A percentile compares a stretch with the other conserved stretches of the same genome.
Conservation (phyloP, 2,329 filamentous ascomycete genomes). For the Neophaeococcomyces mojaviensis region DNA sequence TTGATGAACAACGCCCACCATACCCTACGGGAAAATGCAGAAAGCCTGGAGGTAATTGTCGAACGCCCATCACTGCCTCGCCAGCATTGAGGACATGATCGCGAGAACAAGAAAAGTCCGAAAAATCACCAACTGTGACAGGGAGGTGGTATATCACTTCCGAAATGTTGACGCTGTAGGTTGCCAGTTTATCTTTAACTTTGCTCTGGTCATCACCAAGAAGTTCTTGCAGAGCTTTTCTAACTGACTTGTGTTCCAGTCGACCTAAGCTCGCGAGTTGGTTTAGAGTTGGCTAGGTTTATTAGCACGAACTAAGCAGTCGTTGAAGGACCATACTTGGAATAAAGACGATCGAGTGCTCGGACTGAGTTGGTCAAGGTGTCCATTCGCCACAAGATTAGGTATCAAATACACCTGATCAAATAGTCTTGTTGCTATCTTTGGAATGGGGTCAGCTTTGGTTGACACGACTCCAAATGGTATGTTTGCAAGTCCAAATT, state of each 20-base stretch:
- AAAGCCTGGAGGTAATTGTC: conserved; percentile 9
- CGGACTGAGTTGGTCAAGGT: conserved; percentile 24
- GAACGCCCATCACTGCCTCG: neutral
- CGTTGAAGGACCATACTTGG: conserved; percentile 8
- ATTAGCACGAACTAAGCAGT: neutral
- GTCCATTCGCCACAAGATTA: conserved; percentile 30
- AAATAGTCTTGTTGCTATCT: conserved; percentile 45
- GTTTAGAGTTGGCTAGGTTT: conserved; percentile 37
- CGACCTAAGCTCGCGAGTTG: conserved; percentile 42
- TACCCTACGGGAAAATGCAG: conserved; percentile 15
- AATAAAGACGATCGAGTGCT: conserved; percentile 25
- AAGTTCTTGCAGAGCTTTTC: conserved; percentile 31
- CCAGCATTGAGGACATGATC: conserved; percentile 47
- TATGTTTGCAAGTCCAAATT: conserved; percentile 44
- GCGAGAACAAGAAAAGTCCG: conserved; percentile 50
- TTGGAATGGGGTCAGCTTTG: conserved; percentile 29
- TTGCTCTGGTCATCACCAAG: neutral
- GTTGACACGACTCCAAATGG: conserved; percentile 48
- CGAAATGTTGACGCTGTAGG: conserved; percentile 27
- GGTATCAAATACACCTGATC: conserved; percentile 48
- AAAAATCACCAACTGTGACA: conserved; percentile 49
- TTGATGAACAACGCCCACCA: conserved; percentile 51
- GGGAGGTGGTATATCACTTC: conserved; percentile 48
- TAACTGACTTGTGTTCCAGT: conserved; percentile 31
- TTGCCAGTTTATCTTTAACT: neutral